Evolutionary conservation across 1,284 basidiomycete genomes (phyloP).

Genomic region (Marasmius oreades): DNA sequence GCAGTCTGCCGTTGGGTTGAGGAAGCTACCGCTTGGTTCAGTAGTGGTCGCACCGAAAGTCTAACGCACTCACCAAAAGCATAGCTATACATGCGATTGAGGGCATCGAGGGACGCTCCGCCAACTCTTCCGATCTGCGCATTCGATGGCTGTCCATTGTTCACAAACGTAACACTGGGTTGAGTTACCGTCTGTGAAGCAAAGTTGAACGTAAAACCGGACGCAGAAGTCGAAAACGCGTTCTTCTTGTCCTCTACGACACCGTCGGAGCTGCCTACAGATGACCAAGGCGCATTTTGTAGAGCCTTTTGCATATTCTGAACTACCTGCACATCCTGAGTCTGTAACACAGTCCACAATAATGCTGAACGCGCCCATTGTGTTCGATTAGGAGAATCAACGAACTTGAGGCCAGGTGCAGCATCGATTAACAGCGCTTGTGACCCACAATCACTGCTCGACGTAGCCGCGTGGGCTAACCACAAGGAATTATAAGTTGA

Average conservation of each 20-base stretch:
- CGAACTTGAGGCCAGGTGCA: constrained; percentile 39
- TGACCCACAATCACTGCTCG: constrained; percentile 40
- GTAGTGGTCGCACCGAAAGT: neutral
- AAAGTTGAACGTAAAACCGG: constrained; percentile 58
- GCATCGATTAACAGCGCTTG: constrained; percentile 57
- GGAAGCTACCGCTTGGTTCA: constrained; percentile 37
- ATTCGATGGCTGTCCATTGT: constrained; percentile 42
- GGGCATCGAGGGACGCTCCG: constrained; percentile 29
- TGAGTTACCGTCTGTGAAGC: constrained; percentile 47
- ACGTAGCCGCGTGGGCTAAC: constrained; percentile 40
- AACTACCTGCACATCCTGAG: constrained; percentile 40
- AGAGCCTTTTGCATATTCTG: constrained; percentile 43
- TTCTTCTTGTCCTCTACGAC: constrained; percentile 27
- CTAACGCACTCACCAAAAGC: constrained; percentile 44
- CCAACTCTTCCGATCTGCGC: constrained; percentile 45
- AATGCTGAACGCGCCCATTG: constrained; percentile 56
- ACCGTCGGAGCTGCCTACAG: constrained; percentile 36
- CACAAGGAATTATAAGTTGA: constrained; percentile 47
- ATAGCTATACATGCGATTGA: constrained; percentile 59
- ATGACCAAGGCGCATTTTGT: constrained; percentile 42
- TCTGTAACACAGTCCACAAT: constrained; percentile 54
- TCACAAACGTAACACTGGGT: constrained; percentile 40
- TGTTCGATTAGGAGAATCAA: constrained; percentile 43
- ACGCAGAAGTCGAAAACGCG: constrained; percentile 37
- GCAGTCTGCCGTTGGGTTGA: constrained; percentile 48